phyloP scores from a whole-genome alignment of 371 early-diverging fungal species.

The Fennellomyces sp. region DNA sequence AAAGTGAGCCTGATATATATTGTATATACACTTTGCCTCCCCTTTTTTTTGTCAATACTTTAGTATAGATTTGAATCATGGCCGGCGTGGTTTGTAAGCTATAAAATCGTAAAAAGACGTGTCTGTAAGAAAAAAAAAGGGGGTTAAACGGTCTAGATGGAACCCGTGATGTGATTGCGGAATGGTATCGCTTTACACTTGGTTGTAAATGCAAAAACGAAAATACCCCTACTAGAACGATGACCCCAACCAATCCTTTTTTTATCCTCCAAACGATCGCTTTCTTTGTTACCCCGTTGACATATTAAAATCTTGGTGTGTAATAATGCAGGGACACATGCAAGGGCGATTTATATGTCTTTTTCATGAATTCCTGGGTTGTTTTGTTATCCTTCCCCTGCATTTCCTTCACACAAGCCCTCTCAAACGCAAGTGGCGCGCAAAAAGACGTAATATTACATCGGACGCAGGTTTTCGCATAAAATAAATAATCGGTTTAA shows the following conservation, averaged over 20 bases:
- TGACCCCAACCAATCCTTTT: too few relatives aligned
- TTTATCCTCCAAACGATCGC: not conserved
- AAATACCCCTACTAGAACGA: too few relatives aligned
- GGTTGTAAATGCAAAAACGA: constrained; percentile 11
- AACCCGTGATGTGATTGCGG: constrained; percentile 7
- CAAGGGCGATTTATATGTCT: constrained; percentile 11
- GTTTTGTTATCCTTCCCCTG: not conserved
- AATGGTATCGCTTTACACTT: not conserved
- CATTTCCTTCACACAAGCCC: not conserved
- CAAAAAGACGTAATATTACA: not conserved
- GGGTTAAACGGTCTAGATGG: too few relatives aligned
- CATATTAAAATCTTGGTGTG: constrained; percentile 8
- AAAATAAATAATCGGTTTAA: too few relatives aligned
- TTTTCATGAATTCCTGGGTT: constrained; percentile 5
- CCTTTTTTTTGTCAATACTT: not conserved
- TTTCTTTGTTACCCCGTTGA: constrained; percentile 8
- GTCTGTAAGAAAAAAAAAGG: not conserved
- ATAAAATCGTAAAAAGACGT: not conserved
- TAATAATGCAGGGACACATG: constrained; percentile 6
- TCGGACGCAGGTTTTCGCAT: too few relatives aligned
- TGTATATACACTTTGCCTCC: not conserved
- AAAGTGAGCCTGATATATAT: not conserved
- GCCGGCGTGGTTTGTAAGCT: constrained; percentile 1
- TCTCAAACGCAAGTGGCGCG: not conserved
- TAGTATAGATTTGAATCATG: constrained; percentile 1